Evolutionary conservation across 495 filamentous ascomycete species (phyloP), one percentile per base, ranked within the genome.

Genomic region (Podospora conica): DNA sequence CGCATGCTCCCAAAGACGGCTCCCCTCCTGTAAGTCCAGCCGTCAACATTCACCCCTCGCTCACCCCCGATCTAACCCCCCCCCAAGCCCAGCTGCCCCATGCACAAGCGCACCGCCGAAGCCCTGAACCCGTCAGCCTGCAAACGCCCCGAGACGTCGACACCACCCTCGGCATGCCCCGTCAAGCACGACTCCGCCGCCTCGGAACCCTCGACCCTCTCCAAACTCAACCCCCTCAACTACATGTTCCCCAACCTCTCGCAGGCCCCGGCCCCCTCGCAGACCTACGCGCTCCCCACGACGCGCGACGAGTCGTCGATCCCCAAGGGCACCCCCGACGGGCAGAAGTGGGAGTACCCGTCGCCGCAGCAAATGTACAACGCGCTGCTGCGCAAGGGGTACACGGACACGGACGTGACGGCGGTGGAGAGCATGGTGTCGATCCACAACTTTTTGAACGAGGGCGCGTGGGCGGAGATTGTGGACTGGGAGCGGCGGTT

Each of bases 281-380:
- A 98, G 74, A 87, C 86, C 11, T 75, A 88, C 11, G 77, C 82
- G 33, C 86, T 98, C 0, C 89, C 91, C 0, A 87, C 91, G 15
- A 84, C 87, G 3, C 90, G 95, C 56, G 91, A 96, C 73, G 75
- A 82, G 10, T 94, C 90, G 20, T 89, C 93, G 2, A 99, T 99
- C 66, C 95, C 96, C 22, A 86, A 89, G 63, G 93, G 91, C 68
- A 85, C 88, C 70, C 84, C 82, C 53, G 80, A 85, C 20, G 87
- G 87, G 15, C 15, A 48, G 12, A 95, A 92, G 71, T 98, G 95
- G 95, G 96, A 97, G 76, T 98, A 98, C 73, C 96, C 95, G 0
- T 97, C 92, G 0, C 94, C 96, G 10, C 96, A 98, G 79, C 95
- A 98, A 76, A 98, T 98, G 95, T 98, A 97, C 80, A 99, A 98